phyloP scores from a whole-genome alignment of 1,284 basidiomycete species.

The Apiotrichum siamense region DNA sequence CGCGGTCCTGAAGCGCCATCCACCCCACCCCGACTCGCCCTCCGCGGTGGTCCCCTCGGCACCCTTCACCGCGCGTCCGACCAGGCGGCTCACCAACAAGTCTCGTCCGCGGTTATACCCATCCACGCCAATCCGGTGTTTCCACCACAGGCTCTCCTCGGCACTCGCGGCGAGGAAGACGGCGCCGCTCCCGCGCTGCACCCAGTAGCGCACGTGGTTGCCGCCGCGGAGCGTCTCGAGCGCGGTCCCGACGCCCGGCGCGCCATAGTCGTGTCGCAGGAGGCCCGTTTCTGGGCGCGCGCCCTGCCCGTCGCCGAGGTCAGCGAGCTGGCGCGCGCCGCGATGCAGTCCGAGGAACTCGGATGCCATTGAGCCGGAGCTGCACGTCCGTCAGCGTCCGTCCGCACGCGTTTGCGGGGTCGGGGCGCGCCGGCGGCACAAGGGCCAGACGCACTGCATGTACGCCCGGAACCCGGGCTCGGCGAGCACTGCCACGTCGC shows the following conservation, averaged over 20 bases:
- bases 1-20: constrained; percentile 65
- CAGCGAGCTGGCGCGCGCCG: constrained; percentile 63
- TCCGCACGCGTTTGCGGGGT: no score
- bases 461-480: constrained; percentile 74
- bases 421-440: no score
- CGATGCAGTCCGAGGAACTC: constrained; percentile 80
- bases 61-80: constrained; percentile 55
- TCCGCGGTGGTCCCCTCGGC: constrained; percentile 31
- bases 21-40: constrained; percentile 16
- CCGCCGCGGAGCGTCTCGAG: constrained; percentile 81
- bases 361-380: constrained; percentile 38
- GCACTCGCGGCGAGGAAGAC: constrained; percentile 77
- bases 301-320: constrained; percentile 80
- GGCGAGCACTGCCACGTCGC: constrained; percentile 65
- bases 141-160: constrained; percentile 59
- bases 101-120: constrained; percentile 65
- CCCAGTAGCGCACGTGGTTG: constrained; percentile 85
- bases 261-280: constrained; percentile 72
- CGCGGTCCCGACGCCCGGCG: constrained; percentile 70
- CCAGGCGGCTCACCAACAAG: constrained; percentile 67
- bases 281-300: constrained; percentile 67
- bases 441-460: constrained; percentile 59
- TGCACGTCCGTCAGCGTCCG: constrained; percentile 10
- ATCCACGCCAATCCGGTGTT: constrained; percentile 57
- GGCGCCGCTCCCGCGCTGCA: constrained; percentile 65